These are phyloP conservation scores for Limonium bicolor DNA, from an alignment of 148 eudicot species.

Conservation along the genomic window DNA sequence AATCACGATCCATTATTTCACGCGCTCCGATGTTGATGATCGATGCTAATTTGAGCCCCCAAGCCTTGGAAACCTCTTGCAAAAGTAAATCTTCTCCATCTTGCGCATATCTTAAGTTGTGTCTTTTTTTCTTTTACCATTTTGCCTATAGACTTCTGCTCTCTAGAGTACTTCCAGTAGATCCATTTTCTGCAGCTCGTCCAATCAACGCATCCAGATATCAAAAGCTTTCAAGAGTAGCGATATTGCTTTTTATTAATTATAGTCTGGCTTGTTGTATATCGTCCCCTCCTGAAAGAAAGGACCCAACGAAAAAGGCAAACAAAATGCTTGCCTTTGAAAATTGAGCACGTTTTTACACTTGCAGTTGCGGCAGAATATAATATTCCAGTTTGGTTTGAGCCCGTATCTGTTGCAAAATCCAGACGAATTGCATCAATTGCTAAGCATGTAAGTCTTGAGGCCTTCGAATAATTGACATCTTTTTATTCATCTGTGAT, in stretches of 20 bases:
- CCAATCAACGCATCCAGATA: too few species aligned
- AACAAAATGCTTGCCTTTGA: not conserved
- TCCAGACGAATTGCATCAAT: conserved; percentile 63
- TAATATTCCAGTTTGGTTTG: conserved; percentile 78
- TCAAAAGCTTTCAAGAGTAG: too few species aligned
- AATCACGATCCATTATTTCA: conserved; percentile 24
- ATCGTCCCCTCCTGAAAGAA: too few species aligned
- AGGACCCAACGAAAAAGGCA: too few species aligned
- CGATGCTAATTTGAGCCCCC: conserved; percentile 82
- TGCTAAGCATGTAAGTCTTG: conserved; percentile 53
- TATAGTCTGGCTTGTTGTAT: too few species aligned
- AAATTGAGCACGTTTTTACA: not conserved
- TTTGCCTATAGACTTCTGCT: too few species aligned
- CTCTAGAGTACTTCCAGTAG: too few species aligned
- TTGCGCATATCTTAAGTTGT: not conserved
- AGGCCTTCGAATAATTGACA: not conserved
- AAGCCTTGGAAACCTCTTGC: conserved; percentile 55
- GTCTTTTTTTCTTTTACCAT: not conserved
- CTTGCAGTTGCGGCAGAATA: conserved; percentile 67
- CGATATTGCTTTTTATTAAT: too few species aligned
- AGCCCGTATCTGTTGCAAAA: conserved; percentile 92
- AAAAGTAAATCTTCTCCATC: conserved; percentile 21
- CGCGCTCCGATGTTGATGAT: conserved; percentile 72
- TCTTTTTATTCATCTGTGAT: not conserved
- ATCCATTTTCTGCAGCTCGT: too few species aligned